Evolutionary conservation across 2,329 filamentous ascomycete genomes (phyloP).

Genomic region (Colletotrichum godetiae): DNA sequence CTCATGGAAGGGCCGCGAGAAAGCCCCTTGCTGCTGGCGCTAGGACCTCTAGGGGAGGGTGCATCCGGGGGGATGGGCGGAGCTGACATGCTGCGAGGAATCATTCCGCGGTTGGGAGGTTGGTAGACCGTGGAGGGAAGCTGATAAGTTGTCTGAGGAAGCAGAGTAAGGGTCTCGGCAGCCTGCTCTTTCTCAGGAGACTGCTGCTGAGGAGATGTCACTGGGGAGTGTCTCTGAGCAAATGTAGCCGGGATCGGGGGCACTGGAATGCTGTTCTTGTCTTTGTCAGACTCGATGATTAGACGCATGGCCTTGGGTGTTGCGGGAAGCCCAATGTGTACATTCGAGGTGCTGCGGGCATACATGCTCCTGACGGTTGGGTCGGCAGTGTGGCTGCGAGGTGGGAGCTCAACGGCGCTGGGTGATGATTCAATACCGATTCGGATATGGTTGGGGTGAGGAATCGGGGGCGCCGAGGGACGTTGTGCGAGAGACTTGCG

Average conservation of each 20-base stretch:
- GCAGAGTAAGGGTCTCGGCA: conserved; percentile 55
- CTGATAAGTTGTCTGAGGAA: conserved; percentile 49
- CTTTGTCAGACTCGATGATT: conserved; percentile 71
- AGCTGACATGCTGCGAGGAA: conserved; percentile 73
- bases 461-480: conserved; percentile 82
- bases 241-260: conserved; percentile 64
- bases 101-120: conserved; percentile 60
- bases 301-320: conserved; percentile 93
- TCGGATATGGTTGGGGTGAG: conserved; percentile 72
- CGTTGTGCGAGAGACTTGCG: conserved; percentile 85
- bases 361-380: conserved; percentile 63
- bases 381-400: conserved; percentile 75
- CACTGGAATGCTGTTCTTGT: conserved; percentile 46
- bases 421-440: conserved; percentile 42
- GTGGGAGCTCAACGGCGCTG: conserved; percentile 56
- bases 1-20: conserved; percentile 45
- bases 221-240: conserved; percentile 54
- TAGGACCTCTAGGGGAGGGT: conserved; percentile 48
- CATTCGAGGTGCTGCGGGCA: conserved; percentile 52
- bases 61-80: conserved; percentile 53
- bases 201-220: conserved; percentile 48
- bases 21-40: conserved; percentile 39
- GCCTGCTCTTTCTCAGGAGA: conserved; percentile 48
- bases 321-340: conserved; percentile 82
- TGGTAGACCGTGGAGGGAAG: conserved; percentile 66